A percentile compares a stretch with the other conserved stretches of the same genome.
phyloP scores from a whole-genome alignment of 306 rosid species.

The Prosopis cineraria region DNA sequence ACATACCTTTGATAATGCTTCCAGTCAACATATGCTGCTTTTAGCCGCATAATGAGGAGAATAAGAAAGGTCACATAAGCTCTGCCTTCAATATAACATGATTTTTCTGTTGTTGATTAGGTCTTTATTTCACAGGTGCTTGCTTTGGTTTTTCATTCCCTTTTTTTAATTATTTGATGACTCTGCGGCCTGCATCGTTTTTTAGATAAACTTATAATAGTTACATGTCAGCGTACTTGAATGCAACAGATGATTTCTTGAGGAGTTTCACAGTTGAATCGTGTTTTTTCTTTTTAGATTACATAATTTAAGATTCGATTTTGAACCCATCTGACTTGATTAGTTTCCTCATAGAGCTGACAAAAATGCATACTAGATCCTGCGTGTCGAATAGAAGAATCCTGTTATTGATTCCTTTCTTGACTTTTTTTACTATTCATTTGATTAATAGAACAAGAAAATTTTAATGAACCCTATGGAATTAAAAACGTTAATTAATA shows the following conservation, averaged over 20 bases:
- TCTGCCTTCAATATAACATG: conserved; percentile 30
- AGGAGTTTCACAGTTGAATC: conserved; percentile 27
- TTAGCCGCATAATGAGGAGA: conserved; percentile 19
- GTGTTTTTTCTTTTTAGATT: not conserved
- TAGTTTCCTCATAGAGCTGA: not conserved
- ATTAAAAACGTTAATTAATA: too few relatives aligned
- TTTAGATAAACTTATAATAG: conserved; percentile 21
- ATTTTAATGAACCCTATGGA: not conserved
- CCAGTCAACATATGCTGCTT: conserved; percentile 3
- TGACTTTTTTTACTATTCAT: not conserved
- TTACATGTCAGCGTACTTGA: conserved; percentile 32
- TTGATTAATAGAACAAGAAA: not conserved
- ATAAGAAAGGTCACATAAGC: conserved; percentile 26
- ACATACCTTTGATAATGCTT: conserved; percentile 13
- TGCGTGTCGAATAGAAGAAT: not conserved
- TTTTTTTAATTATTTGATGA: conserved; percentile 34
- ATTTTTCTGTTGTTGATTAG: conserved; percentile 29
- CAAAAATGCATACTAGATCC: not conserved
- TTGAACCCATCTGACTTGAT: not conserved
- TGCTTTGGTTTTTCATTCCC: not conserved
- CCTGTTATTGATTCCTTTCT: not conserved
- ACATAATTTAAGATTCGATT: not conserved
- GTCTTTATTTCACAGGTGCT: conserved; percentile 27
- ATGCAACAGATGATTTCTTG: conserved; percentile 32
- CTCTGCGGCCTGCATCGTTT: not conserved